Base-by-base conservation (phyloP, 1,284 basidiomycete genomes). In the Cutaneotrichosporon spelunceum region DNA sequence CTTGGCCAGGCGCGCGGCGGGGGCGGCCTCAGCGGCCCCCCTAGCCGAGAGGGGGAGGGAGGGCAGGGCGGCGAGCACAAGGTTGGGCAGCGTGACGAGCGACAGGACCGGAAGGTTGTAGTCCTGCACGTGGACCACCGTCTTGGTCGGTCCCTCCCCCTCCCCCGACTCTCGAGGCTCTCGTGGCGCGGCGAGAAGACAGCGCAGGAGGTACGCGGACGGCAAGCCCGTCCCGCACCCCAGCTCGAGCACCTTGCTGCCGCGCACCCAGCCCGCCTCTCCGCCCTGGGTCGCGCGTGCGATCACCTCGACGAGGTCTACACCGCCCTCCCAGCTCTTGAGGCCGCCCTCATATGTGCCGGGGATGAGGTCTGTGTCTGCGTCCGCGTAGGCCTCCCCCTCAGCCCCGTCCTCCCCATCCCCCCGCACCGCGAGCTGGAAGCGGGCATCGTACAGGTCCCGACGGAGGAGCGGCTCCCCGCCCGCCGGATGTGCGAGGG, bases 291-390 rank as follows among this genome's bases (percentile, higher is more conserved):
- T 26, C 5, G 34, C 33, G 19, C 54, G 36, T 36, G 57, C 53
- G 2, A 63, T 33, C 7, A 80, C 74, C 45, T 80, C 82, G 0
- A 89, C 90, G 0, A 99, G 82, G 77, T 98, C 95, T 16, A 94
- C 78, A 39, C 91, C 90, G 66, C 93, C 96, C 77, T 99, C 95
- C 95, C 95, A 99, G 3, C 93, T 97, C 79, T 98, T 98, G 59
- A 99, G 77, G 0, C 95, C 95, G 16, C 95, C 95, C 79, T 98
- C 95, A 72, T 99, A 98, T 0, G 93, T 83, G 0, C 93, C 88
- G 1, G 93, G 91, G 11, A 98, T 85, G 13, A 99, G 84, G 78
- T 98, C 95, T 0, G 91, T 93, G 0, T 90, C 87, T 0, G 88
- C 85, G 66, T 92, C 88, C 23, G 93, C 80, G 63, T 88, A 91